Conservation (phyloP, 441 rosid genomes). For the Jatropha podagrica region DNA sequence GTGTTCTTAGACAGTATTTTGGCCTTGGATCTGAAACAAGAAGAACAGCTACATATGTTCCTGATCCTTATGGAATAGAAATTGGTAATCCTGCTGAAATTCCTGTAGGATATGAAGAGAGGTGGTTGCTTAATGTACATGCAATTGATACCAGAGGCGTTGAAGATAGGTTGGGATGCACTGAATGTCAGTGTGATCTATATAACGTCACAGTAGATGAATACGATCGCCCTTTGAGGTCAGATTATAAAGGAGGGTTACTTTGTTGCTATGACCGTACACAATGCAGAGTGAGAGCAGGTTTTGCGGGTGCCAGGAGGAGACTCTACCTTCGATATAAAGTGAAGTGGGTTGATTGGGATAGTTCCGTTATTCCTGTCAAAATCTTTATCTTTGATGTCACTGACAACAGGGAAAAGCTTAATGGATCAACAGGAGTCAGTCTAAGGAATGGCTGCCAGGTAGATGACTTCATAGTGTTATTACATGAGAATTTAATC, state of each 20-base stretch:
- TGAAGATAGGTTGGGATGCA: conserved; percentile 70
- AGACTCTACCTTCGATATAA: conserved; percentile 62
- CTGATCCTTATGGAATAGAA: conserved; percentile 83
- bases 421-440: conserved; percentile 34
- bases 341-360: conserved; percentile 75
- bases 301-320: conserved; percentile 51
- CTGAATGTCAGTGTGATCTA: conserved; percentile 72
- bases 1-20: conserved; percentile 45
- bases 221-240: conserved; percentile 44
- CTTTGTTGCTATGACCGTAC: conserved; percentile 64
- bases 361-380: conserved; percentile 53
- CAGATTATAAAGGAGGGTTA: conserved; percentile 69
- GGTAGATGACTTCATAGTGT: conserved; percentile 31
- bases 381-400: conserved; percentile 69
- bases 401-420: conserved; percentile 57
- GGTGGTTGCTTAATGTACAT: conserved; percentile 76
- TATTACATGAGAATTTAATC: not conserved
- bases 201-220: conserved; percentile 66
- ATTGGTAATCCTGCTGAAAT: conserved; percentile 63
- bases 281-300: conserved; percentile 59
- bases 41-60: conserved; percentile 56
- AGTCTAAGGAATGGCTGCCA: conserved; percentile 46
- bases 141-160: conserved; percentile 88
- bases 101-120: conserved; percentile 67
- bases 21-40: conserved; percentile 93